These are phyloP conservation scores for Phytomonas serpens DNA, from an alignment of 208 protist genomes.

Conservation along the genomic window DNA sequence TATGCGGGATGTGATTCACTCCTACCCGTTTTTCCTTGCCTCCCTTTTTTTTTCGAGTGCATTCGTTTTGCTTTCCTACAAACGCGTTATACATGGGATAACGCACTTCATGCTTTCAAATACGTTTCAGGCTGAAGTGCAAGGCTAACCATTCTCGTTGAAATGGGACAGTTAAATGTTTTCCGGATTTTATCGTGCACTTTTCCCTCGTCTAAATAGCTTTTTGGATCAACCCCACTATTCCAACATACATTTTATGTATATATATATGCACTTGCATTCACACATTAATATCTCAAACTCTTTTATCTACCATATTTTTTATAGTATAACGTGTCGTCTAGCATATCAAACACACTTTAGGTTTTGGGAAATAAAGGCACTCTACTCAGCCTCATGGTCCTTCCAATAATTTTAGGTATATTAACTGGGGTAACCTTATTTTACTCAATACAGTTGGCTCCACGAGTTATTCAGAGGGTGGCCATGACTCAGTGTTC, in stretches of 20 bases:
- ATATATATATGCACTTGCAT: background rate
- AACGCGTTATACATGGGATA: background rate
- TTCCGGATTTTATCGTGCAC: background rate
- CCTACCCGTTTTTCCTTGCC: background rate
- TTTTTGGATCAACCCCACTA: background rate
- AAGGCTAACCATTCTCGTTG: background rate
- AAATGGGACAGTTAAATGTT: background rate
- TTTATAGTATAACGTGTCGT: background rate
- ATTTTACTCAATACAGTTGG: background rate
- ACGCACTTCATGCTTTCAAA: background rate
- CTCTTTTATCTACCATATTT: background rate
- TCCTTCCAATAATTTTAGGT: background rate
- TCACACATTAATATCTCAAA: background rate
- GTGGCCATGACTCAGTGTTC: background rate
- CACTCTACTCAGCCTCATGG: background rate
- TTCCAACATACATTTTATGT: background rate
- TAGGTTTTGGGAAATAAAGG: background rate
- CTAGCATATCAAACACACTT: background rate
- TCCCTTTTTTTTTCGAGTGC: constrained; percentile 2
- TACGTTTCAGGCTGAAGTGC: background rate
- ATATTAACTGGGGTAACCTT: background rate
- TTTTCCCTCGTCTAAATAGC: background rate
- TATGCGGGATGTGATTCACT: background rate
- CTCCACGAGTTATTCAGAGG: background rate
- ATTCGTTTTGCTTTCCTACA: background rate